These are phyloP conservation scores for Trichoderma asperelloides DNA, from an alignment of 495 filamentous ascomycete species.

Conservation along the genomic window DNA sequence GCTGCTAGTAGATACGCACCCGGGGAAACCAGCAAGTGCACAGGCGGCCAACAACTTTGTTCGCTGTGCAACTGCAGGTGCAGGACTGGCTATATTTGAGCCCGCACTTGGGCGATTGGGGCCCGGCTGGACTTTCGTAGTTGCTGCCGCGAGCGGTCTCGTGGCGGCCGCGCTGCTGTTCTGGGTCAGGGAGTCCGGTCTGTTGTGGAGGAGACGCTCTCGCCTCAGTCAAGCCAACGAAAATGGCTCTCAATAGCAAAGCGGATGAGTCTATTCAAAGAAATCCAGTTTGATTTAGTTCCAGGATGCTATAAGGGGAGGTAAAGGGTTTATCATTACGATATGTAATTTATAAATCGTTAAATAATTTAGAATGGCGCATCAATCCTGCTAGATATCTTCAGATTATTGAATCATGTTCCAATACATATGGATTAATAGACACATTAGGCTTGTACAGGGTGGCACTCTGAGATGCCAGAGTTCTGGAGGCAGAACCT, in stretches of 20 bases:
- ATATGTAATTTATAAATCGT: no score
- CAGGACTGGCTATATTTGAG: not conserved
- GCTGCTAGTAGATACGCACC: conserved; percentile 12
- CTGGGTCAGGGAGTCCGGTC: not conserved
- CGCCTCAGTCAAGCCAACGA: not conserved
- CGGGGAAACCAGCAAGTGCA: not conserved
- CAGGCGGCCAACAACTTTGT: not conserved
- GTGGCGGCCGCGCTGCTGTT: not conserved
- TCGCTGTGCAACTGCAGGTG: not conserved
- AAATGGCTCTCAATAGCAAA: not conserved
- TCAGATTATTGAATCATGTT: no score
- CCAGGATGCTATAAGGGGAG: not conserved
- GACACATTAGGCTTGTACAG: no score
- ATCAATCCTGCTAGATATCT: no score
- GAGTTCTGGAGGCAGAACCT: no score
- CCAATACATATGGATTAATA: no score
- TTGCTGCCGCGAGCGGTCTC: not conserved
- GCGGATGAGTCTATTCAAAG: not conserved
- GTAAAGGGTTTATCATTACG: no score
- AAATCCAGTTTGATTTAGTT: not conserved
- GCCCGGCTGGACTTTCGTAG: not conserved
- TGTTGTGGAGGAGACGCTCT: not conserved
- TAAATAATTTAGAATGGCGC: no score
- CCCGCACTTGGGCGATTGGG: not conserved
- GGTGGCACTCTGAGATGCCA: no score